phyloP scores from a whole-genome alignment of 306 rosid genomes.

The Dryas drummondii region DNA sequence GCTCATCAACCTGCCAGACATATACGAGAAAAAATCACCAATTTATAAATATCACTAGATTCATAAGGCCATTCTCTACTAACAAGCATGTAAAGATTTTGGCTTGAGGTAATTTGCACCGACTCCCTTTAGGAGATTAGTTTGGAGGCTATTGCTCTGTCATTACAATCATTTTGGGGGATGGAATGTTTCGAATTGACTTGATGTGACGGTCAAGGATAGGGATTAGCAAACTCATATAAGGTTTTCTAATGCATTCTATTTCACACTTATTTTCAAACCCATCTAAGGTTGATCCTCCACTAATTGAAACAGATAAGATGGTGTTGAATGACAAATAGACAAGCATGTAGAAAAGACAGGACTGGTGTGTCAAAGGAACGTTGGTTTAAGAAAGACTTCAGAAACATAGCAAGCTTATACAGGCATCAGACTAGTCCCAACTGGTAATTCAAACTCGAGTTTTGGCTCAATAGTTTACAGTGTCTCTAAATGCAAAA shows the following conservation, averaged over 20 bases:
- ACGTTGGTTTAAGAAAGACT: neutral
- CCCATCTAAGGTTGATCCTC: neutral
- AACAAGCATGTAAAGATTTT: neutral
- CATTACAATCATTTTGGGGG: neutral
- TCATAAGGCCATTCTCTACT: neutral
- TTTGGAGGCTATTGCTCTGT: neutral
- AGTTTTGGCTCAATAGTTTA: neutral
- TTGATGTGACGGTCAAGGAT: neutral
- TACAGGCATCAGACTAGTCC: constrained; percentile 6
- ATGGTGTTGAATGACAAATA: neutral
- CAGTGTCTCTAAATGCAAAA: neutral
- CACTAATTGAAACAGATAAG: neutral
- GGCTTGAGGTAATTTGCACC: neutral
- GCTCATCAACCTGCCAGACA: constrained; percentile 84
- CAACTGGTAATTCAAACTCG: constrained; percentile 3
- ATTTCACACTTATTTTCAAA: too few species aligned
- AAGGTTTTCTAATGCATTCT: neutral
- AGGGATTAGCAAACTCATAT: neutral
- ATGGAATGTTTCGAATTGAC: neutral
- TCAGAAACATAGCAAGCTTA: neutral
- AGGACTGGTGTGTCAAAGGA: neutral
- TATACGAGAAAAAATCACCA: constrained; percentile 2
- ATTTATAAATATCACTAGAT: neutral
- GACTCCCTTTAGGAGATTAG: neutral
- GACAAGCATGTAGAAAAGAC: neutral